Base-by-base conservation (phyloP, 2,329 filamentous ascomycete genomes). In the Pestalotiopsis sp. region DNA sequence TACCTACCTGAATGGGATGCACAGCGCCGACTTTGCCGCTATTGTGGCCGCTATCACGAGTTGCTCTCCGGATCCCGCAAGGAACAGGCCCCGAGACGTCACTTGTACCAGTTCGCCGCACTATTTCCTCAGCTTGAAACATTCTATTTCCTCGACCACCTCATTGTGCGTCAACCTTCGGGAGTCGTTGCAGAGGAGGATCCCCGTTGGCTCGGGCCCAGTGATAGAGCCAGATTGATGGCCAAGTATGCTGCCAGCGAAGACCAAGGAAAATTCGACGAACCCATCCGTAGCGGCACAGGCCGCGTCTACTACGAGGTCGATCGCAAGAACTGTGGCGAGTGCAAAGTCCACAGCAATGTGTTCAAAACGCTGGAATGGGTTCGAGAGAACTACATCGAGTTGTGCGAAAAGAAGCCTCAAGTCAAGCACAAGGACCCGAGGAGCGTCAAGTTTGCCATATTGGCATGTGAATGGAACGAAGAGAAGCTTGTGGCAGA, bases 81-180 rank as follows among this genome's bases (percentile, higher is more conserved):
- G 52, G 72, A 77, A 62, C 72, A 74, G 14, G 59, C 27, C 31
- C 79, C 78, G 38, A 83, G 83, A 0, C 73, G 75, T 4, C 83
- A 85, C 66, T 74, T 84, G 1, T 84, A 83, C 71, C 81, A 84
- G 63, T 83, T 85, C 39, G 75, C 83, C 6, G 78, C 81, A 2
- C 75, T 82, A 11, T 79, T 82, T 69, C 73, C 82, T 14, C 82
- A 80, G 14, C 75, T 85, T 5, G 79, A 84, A 68, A 75, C 79
- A 1, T 83, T 85, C 58, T 84, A 82, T 69, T 81, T 85, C 60
- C 74, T 85, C 25, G 83, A 85, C 70, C 83, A 82, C 65, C 75
- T 83, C 5, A 80, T 83, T 3, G 69, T 82, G 11, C 78, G 78
- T 6, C 79, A 78, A 62, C 36, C 66, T 70, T 36, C 59, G 13